Evolutionary conservation across 306 rosid genomes (phyloP).

Genomic region (Glycyrrhiza uralensis): DNA sequence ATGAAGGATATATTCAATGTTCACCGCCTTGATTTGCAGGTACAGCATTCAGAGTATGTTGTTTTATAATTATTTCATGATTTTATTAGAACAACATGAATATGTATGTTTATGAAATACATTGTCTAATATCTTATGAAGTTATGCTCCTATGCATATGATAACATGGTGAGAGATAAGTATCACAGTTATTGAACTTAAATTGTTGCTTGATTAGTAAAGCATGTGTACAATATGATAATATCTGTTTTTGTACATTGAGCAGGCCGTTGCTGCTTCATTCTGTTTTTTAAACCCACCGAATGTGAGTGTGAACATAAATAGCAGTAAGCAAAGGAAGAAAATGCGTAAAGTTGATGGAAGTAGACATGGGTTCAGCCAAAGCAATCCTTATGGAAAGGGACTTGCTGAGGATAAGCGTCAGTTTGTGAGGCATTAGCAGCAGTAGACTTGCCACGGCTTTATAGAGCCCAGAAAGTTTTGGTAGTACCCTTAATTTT

Average conservation of each 20-base stretch:
- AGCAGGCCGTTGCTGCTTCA: constrained; percentile 77
- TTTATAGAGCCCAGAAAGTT: constrained; percentile 23
- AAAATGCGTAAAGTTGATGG: constrained; percentile 56
- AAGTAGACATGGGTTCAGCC: constrained; percentile 60
- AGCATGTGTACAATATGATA: not conserved
- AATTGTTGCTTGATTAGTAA: not conserved
- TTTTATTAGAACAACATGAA: not conserved
- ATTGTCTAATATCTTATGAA: not conserved
- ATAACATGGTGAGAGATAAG: not conserved
- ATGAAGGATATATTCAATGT: constrained; percentile 91
- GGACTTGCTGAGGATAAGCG: constrained; percentile 36
- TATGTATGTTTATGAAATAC: not conserved
- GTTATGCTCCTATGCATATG: not conserved
- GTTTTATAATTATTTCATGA: not conserved
- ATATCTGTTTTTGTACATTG: constrained; percentile 5
- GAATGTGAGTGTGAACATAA: constrained; percentile 68
- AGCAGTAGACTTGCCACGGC: not conserved
- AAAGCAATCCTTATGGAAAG: constrained; percentile 66
- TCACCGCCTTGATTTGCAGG: constrained; percentile 85
- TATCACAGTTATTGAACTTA: not conserved
- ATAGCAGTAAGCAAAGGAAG: constrained; percentile 67
- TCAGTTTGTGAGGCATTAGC: constrained; percentile 57
- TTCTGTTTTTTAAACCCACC: constrained; percentile 91
- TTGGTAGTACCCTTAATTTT: constrained; percentile 29
- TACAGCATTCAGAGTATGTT: constrained; percentile 14